phyloP scores from a whole-genome alignment of 2,329 filamentous ascomycete species.

The Hymenoscyphus fructigenus region DNA sequence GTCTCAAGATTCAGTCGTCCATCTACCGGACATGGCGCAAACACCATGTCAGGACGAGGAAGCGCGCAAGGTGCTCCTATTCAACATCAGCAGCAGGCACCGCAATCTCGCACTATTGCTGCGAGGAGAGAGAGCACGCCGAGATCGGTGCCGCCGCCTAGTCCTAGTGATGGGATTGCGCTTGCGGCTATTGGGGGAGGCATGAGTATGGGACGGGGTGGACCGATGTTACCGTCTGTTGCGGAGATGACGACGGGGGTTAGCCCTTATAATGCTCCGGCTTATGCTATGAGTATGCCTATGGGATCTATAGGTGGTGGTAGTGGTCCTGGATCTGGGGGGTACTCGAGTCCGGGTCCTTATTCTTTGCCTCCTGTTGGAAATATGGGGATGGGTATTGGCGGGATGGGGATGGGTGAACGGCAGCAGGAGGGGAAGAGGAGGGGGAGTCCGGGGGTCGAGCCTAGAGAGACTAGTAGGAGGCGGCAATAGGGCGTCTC shows the following conservation, averaged over 20 bases:
- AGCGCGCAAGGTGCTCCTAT: constrained; percentile 6
- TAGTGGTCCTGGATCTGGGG: constrained; percentile 39
- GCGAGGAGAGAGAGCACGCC: constrained; percentile 37
- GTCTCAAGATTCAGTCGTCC: constrained; percentile 29
- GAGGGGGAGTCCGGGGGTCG: constrained; percentile 50
- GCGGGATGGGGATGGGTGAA: neutral
- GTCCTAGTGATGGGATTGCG: constrained; percentile 38
- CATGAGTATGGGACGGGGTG: constrained; percentile 27
- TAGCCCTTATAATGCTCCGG: constrained; percentile 59
- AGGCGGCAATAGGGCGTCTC: constrained; percentile 40
- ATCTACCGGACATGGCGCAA: constrained; percentile 23
- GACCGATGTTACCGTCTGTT: constrained; percentile 54
- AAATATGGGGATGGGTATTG: neutral
- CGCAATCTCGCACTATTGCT: constrained; percentile 30
- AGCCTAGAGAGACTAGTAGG: constrained; percentile 47
- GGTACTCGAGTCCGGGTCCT: constrained; percentile 20
- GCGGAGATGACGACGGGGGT: constrained; percentile 64
- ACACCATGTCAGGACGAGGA: constrained; percentile 18
- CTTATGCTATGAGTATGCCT: constrained; percentile 45
- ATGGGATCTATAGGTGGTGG: constrained; percentile 29
- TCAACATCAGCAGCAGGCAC: constrained; percentile 1
- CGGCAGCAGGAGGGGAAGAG: constrained; percentile 46
- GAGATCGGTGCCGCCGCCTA: constrained; percentile 39
- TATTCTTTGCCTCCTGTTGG: neutral
- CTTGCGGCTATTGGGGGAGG: constrained; percentile 34